Conservation (phyloP, 2,329 filamentous ascomycete species). For the Thielaviopsis punctulata region DNA sequence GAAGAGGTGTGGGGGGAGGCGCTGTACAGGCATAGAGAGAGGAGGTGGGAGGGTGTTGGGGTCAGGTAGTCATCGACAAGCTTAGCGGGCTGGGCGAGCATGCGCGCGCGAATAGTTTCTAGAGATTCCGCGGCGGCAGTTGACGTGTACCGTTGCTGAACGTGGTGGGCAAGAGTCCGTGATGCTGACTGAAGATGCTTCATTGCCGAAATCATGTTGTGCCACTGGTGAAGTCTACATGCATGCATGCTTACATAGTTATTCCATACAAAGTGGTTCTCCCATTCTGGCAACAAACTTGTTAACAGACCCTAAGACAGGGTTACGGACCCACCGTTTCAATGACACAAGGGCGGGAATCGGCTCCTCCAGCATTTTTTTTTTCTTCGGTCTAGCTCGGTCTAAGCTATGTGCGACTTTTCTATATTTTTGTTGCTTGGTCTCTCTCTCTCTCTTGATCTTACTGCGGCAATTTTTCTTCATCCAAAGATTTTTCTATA, state of each 20-base stretch:
- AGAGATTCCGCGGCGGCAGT: background rate
- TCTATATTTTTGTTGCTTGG: too few species aligned
- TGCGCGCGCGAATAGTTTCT: background rate
- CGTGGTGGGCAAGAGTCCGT: background rate
- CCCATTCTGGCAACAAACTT: too few species aligned
- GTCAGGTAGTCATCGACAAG: constrained; percentile 29
- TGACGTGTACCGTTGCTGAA: background rate
- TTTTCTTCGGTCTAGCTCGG: background rate
- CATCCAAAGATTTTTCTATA: too few species aligned
- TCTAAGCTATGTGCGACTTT: background rate
- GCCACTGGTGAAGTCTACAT: too few species aligned
- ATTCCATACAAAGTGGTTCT: too few species aligned
- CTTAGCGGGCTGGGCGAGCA: constrained; percentile 16
- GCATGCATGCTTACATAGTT: too few species aligned
- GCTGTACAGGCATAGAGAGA: constrained; percentile 39
- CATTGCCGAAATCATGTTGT: too few species aligned
- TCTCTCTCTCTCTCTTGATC: too few species aligned
- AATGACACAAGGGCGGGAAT: background rate
- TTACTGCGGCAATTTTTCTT: too few species aligned
- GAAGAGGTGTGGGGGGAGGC: constrained; percentile 11
- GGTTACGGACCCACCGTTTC: background rate
- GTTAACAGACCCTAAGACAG: background rate
- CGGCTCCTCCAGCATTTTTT: background rate
- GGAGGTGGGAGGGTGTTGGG: constrained; percentile 45
- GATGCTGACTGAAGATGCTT: too few species aligned